Evolutionary conservation across 768 basidiomycete genomes (phyloP).

Genomic region (Russula sp.): DNA sequence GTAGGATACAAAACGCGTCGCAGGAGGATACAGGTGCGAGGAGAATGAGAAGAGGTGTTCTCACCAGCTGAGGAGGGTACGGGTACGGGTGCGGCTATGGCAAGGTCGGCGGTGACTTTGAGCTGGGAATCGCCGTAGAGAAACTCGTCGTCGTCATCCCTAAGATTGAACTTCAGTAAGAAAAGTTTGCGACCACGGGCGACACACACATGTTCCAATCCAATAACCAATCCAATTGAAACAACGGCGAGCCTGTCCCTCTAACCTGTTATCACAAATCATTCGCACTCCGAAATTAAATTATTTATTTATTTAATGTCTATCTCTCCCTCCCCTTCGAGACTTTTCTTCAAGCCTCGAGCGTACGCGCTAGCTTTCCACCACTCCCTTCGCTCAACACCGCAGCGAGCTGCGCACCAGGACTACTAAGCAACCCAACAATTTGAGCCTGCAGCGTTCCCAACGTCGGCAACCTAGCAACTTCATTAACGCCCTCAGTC

Average conservation of each 20-base stretch:
- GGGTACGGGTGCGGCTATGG: conserved; percentile 45
- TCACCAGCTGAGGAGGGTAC: conserved; percentile 34
- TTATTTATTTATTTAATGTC: conserved; percentile 13
- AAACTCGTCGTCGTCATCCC: conserved; percentile 40
- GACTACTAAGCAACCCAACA: conserved; percentile 76
- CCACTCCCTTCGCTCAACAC: conserved; percentile 68
- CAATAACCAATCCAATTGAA: conserved; percentile 1
- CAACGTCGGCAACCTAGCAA: conserved; percentile 73
- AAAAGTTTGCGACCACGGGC: conserved; percentile 15
- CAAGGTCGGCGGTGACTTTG: conserved; percentile 19
- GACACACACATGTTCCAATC: conserved; percentile 27
- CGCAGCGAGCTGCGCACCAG: conserved; percentile 68
- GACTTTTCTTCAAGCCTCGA: conserved; percentile 71
- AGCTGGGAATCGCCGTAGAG: conserved; percentile 35
- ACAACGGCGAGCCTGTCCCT: neutral
- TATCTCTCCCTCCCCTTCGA: conserved; percentile 46
- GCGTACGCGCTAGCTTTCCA: conserved; percentile 62
- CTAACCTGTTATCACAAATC: neutral
- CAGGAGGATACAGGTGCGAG: neutral
- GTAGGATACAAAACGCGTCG: conserved; percentile 29
- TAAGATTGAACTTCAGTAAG: conserved; percentile 25
- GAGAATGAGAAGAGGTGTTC: conserved; percentile 5
- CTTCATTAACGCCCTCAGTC: conserved; percentile 53
- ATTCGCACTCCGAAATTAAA: conserved; percentile 20
- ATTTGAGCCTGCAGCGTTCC: conserved; percentile 78